These are phyloP conservation scores for Didymella exigua DNA, from an alignment of 2,329 filamentous ascomycete species.

Conservation along the genomic window DNA sequence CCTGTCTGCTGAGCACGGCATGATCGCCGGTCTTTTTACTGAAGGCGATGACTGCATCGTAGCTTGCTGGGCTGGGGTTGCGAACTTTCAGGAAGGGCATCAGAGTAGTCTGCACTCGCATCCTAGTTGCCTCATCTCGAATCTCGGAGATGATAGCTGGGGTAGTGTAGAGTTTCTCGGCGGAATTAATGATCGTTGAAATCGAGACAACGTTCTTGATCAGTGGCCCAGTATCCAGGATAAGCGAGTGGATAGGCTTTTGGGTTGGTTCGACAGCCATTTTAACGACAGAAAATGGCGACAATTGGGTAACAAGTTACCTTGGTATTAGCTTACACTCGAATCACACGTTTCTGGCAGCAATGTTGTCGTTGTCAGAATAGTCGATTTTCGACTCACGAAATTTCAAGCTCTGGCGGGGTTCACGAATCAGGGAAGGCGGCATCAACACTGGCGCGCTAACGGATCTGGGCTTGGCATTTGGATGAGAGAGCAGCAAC, in stretches of 20 bases:
- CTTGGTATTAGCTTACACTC: conserved; percentile 3
- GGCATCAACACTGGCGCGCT: background rate
- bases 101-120: conserved; percentile 81
- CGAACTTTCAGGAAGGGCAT: conserved; percentile 83
- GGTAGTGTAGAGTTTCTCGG: conserved; percentile 70
- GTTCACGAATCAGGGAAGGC: conserved; percentile 1
- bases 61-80: conserved; percentile 73
- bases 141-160: conserved; percentile 88
- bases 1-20: conserved; percentile 82
- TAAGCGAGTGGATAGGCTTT: conserved; percentile 80
- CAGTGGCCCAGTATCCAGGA: conserved; percentile 89
- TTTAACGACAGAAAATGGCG: conserved; percentile 15
- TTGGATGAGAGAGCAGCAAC: conserved; percentile 1
- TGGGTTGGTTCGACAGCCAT: conserved; percentile 36
- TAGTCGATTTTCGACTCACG: background rate
- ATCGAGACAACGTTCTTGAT: conserved; percentile 91
- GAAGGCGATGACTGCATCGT: conserved; percentile 82
- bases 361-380: conserved; percentile 4
- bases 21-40: conserved; percentile 88
- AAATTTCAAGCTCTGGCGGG: conserved; percentile 30
- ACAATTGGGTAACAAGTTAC: conserved; percentile 7
- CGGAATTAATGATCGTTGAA: conserved; percentile 78
- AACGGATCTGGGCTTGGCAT: conserved; percentile 8
- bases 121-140: conserved; percentile 78
- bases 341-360: background rate